Evolutionary conservation across 2,329 filamentous ascomycete genomes (phyloP).

Genomic region (Diaporthe longicolla): DNA sequence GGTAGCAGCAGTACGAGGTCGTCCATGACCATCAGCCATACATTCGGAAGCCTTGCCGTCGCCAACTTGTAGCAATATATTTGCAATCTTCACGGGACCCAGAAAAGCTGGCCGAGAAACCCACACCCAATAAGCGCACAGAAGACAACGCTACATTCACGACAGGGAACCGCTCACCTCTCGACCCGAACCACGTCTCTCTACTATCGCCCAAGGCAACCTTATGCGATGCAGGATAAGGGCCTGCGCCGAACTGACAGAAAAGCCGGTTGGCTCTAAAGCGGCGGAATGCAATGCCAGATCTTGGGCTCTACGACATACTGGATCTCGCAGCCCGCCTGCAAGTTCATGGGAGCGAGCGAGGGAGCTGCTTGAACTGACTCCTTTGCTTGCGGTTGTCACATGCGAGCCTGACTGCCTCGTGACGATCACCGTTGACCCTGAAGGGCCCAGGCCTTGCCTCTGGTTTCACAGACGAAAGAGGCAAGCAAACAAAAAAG

Average conservation of each 20-base stretch:
- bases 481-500: conserved; percentile 23
- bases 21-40: neutral
- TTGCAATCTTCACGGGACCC: neutral
- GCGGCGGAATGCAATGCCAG: conserved; percentile 7
- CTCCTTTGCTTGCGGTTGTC: neutral
- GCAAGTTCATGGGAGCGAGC: conserved; percentile 16
- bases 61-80: neutral
- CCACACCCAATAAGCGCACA: neutral
- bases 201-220: neutral
- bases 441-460: neutral
- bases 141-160: neutral
- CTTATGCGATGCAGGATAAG: neutral
- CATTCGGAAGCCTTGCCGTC: neutral
- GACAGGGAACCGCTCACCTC: neutral
- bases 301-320: conserved; percentile 32
- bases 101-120: neutral
- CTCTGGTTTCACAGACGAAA: conserved; percentile 7
- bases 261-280: conserved; percentile 9
- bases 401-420: neutral
- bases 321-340: conserved; percentile 33
- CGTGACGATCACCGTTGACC: neutral
- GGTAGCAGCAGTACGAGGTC: neutral
- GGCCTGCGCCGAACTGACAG: neutral
- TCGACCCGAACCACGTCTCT: neutral
- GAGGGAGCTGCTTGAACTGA: neutral